These are phyloP conservation scores for Pichia norvegensis DNA, from an alignment of 1,139 yeast genomes.

Conservation along the genomic window DNA sequence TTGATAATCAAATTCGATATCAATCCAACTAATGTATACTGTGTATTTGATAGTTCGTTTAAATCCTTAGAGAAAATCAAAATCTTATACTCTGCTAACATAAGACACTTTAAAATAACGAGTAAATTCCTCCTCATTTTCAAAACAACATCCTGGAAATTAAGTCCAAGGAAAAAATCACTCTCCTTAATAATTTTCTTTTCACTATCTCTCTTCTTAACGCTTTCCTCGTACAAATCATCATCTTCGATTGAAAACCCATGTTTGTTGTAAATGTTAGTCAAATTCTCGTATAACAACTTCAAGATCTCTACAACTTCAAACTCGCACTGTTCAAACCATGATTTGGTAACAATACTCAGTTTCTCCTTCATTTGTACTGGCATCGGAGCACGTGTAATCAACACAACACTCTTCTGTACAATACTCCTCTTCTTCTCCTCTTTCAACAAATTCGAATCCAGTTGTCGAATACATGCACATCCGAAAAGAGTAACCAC, in stretches of 20 bases:
- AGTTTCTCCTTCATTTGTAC: conserved; percentile 83
- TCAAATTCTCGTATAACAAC: conserved; percentile 66
- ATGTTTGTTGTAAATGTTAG: conserved; percentile 34
- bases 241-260: conserved; percentile 27
- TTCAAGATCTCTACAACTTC: conserved; percentile 61
- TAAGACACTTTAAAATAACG: conserved; percentile 63
- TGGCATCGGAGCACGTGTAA: conserved; percentile 82
- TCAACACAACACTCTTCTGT: conserved; percentile 77
- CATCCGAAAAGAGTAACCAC: conserved; percentile 83
- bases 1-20: conserved; percentile 72
- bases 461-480: conserved; percentile 82
- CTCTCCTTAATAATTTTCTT: conserved; percentile 35
- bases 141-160: conserved; percentile 57
- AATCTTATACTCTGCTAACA: conserved; percentile 59
- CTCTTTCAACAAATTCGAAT: conserved; percentile 50
- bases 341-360: conserved; percentile 81
- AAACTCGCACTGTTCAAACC: conserved; percentile 74
- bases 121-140: conserved; percentile 56
- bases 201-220: not conserved
- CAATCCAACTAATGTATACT: conserved; percentile 62
- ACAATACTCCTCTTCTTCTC: conserved; percentile 78
- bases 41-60: conserved; percentile 71
- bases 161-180: conserved; percentile 67
- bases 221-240: conserved; percentile 22
- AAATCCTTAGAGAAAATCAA: conserved; percentile 75